phyloP scores from a whole-genome alignment of 768 basidiomycete species.

The Sporobolomyces phaffii region DNA sequence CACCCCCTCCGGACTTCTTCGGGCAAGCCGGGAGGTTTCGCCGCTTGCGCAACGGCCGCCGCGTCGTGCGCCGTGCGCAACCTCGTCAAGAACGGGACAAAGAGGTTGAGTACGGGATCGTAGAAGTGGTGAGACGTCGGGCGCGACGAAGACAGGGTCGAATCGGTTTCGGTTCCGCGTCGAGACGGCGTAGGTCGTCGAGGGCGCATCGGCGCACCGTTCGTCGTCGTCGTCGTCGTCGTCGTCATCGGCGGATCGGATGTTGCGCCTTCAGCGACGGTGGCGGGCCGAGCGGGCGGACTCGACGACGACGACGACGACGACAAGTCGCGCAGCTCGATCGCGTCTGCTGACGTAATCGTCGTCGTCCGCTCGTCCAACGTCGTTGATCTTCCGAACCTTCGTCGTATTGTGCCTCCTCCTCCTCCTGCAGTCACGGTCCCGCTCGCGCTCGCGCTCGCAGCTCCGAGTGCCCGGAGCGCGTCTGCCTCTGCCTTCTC shows the following conservation, averaged over 20 bases:
- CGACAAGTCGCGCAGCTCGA: slow-evolving; percentile 27
- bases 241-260: neutral
- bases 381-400: neutral
- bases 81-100: slow-evolving; percentile 20
- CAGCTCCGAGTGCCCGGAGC: neutral
- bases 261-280: neutral
- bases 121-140: slow-evolving; percentile 15
- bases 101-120: slow-evolving; percentile 17
- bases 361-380: neutral
- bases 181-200: neutral
- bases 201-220: neutral
- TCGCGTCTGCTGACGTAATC: slow-evolving; percentile 6
- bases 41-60: slow-evolving; percentile 20
- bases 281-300: too few relatives aligned
- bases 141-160: slow-evolving; percentile 2
- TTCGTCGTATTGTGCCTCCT: neutral
- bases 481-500: neutral
- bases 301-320: too few relatives aligned
- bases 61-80: slow-evolving; percentile 28
- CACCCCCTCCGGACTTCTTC: slow-evolving; percentile 33
- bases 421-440: neutral
- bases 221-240: too few relatives aligned
- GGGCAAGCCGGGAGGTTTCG: slow-evolving; percentile 25
- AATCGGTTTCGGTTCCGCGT: neutral
- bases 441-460: neutral